A percentile compares a stretch with the other conserved stretches of the same genome.
These are phyloP conservation scores for Sclerotinia trifoliorum DNA, from an alignment of 2,329 filamentous ascomycete species.

Conservation along the genomic window DNA sequence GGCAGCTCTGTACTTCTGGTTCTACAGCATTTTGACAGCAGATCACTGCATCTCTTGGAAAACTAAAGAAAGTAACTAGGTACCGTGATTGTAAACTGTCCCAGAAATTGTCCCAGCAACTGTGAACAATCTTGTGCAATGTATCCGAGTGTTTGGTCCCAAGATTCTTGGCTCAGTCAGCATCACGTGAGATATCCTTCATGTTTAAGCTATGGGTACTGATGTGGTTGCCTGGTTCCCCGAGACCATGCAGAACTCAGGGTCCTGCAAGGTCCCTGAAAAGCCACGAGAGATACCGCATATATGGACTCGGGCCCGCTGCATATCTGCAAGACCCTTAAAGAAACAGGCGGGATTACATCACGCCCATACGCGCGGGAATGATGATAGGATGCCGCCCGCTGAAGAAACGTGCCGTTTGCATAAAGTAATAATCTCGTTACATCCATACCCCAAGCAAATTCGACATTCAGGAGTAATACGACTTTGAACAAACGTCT, in stretches of 20 bases:
- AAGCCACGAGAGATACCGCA: not conserved
- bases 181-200: not conserved
- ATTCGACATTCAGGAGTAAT: not conserved
- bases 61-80: not conserved
- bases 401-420: not conserved
- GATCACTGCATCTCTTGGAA: not conserved
- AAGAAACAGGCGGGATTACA: constrained; percentile 2
- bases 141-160: not conserved
- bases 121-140: not conserved
- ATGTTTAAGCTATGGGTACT: not conserved
- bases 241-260: constrained; percentile 14
- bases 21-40: not conserved
- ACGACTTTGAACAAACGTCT: not conserved
- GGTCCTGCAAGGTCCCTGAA: not conserved
- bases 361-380: constrained; percentile 1
- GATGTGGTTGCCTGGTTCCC: constrained; percentile 3
- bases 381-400: not conserved
- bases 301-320: constrained; percentile 16
- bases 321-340: constrained; percentile 10
- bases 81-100: not conserved
- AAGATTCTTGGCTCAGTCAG: not conserved
- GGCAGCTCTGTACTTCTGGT: not conserved
- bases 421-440: not conserved
- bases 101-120: not conserved
- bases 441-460: not conserved